Percentiles rank a stretch among this genome's conserved stretches.
Evolutionary conservation across 257 asterid genomes (phyloP).

Genomic region (Petunia axillaris): DNA sequence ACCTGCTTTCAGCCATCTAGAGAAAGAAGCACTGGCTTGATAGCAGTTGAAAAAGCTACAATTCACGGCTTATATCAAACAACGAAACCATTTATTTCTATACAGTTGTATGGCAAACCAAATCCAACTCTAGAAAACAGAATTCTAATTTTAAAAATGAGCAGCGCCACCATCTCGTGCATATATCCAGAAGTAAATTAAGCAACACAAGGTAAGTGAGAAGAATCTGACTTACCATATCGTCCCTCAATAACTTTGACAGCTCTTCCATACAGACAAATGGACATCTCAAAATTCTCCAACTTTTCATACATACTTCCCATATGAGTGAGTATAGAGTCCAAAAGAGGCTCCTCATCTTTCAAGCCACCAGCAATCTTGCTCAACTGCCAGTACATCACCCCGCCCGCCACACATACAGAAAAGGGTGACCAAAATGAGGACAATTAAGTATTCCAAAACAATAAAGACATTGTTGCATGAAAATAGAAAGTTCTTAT

Average conservation of each 20-base stretch:
- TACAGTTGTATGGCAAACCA: not conserved
- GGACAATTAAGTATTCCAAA: slow-evolving; percentile 5
- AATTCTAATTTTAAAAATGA: not conserved
- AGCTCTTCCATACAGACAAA: slow-evolving; percentile 60
- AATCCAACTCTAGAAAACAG: not conserved
- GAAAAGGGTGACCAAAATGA: slow-evolving; percentile 21
- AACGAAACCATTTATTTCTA: not conserved
- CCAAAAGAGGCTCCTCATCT: slow-evolving; percentile 73
- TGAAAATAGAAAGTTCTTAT: not conserved
- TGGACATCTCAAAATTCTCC: slow-evolving; percentile 64
- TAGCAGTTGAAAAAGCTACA: not conserved
- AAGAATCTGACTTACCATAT: slow-evolving; percentile 53
- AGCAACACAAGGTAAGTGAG: not conserved
- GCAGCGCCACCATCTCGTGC: slow-evolving; percentile 4
- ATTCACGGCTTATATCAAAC: not conserved
- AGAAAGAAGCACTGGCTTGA: not conserved
- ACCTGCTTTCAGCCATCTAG: not conserved
- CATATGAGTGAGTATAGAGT: slow-evolving; percentile 90
- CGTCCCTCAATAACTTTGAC: slow-evolving; percentile 60
- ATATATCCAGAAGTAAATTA: not conserved
- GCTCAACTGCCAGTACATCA: slow-evolving; percentile 58
- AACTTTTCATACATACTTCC: slow-evolving; percentile 76
- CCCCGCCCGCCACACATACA: not conserved
- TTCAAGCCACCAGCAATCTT: slow-evolving; percentile 58
- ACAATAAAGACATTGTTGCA: not conserved